Percentiles rank a stretch among this genome's conserved stretches.
Evolutionary conservation across 1,284 basidiomycete species (phyloP).

Genomic region (Abortiporus biennis): DNA sequence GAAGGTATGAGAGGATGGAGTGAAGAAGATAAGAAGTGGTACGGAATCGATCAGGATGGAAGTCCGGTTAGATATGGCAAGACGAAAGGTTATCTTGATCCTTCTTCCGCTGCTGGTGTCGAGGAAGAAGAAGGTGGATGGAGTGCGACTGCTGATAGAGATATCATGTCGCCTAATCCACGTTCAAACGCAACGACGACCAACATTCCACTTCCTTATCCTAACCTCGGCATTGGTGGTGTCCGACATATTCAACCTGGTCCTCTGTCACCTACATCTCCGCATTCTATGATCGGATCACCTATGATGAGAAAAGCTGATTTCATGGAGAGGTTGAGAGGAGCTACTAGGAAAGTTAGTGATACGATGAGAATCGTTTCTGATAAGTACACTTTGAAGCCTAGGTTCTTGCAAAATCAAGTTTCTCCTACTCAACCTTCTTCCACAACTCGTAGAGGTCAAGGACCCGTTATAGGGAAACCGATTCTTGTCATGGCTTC

Average conservation of each 20-base stretch:
- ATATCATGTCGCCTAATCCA: background rate
- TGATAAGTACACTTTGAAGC: background rate
- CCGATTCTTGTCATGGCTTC: slow-evolving; percentile 25
- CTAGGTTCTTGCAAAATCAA: too few species aligned
- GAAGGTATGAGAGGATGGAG: slow-evolving; percentile 49
- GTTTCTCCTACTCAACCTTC: background rate
- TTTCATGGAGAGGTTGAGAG: slow-evolving; percentile 52
- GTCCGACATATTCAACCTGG: too few species aligned
- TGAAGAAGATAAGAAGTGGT: slow-evolving; percentile 61
- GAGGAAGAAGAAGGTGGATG: slow-evolving; percentile 18
- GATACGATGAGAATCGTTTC: slow-evolving; percentile 31
- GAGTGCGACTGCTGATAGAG: slow-evolving; percentile 9
- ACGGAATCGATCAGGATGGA: slow-evolving; percentile 38
- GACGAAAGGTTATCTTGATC: background rate
- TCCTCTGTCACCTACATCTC: too few species aligned
- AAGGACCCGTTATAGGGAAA: slow-evolving; percentile 21
- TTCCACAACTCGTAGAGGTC: background rate
- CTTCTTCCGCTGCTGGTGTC: background rate
- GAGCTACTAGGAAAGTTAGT: slow-evolving; percentile 62
- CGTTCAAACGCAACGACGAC: too few species aligned
- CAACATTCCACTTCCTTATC: too few species aligned
- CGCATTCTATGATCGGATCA: too few species aligned
- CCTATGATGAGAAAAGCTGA: slow-evolving; percentile 63
- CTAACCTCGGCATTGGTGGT: too few species aligned
- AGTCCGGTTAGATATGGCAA: slow-evolving; percentile 3